Percentiles rank a stretch among this genome's conserved stretches.
These are phyloP conservation scores for Xylaria sp. DNA, from an alignment of 2,329 filamentous ascomycete species.

Conservation along the genomic window DNA sequence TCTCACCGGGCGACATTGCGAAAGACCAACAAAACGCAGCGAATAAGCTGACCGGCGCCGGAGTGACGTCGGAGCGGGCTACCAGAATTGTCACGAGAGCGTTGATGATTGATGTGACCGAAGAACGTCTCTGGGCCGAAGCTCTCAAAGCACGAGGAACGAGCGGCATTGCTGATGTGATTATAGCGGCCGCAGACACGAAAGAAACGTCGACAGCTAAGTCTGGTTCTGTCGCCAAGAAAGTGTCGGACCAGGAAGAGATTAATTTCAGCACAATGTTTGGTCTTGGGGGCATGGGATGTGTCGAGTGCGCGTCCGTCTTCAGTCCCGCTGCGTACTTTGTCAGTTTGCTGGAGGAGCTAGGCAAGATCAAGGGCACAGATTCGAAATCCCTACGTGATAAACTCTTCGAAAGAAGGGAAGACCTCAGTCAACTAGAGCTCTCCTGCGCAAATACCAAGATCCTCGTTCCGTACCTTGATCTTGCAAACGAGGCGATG, in stretches of 20 bases:
- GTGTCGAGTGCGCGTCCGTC: background rate
- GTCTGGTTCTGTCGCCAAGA: too few species aligned
- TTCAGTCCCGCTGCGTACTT: background rate
- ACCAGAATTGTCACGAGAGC: background rate
- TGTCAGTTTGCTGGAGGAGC: background rate
- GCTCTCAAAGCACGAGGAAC: background rate
- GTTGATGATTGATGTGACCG: background rate
- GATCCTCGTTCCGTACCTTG: background rate
- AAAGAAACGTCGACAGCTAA: background rate
- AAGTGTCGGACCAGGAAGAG: too few species aligned
- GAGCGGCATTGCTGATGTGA: background rate
- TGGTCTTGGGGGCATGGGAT: too few species aligned
- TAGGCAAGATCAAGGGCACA: background rate
- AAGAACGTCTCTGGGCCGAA: background rate
- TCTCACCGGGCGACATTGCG: background rate
- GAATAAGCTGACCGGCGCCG: background rate
- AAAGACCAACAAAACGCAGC: background rate
- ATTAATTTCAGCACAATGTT: too few species aligned
- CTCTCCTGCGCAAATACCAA: background rate
- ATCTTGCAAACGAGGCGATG: background rate
- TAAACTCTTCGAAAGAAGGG: background rate
- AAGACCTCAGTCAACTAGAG: background rate
- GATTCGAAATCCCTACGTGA: background rate
- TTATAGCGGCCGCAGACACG: background rate
- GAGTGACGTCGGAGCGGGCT: background rate